Conservation (phyloP, 148 eudicot genomes). For the Cornus controversa region DNA sequence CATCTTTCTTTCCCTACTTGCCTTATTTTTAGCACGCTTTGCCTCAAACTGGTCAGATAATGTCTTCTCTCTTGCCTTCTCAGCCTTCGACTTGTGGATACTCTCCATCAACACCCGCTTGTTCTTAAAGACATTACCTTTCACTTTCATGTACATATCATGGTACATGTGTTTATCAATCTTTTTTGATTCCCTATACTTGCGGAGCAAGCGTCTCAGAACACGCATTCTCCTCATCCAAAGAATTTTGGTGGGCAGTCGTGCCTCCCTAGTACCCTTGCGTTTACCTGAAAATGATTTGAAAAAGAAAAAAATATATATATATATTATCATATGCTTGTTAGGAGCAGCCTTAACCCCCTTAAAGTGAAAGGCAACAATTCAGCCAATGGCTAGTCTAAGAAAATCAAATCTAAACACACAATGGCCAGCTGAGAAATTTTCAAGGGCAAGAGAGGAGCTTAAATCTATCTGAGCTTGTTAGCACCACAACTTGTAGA, state of each 20-base stretch:
- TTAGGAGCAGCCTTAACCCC: not conserved
- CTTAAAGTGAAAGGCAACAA: not conserved
- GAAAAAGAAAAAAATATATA: not conserved
- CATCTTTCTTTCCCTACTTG: constrained; percentile 62
- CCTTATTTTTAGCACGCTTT: constrained; percentile 70
- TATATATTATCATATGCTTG: not conserved
- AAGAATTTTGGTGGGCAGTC: constrained; percentile 51
- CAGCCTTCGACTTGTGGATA: constrained; percentile 64
- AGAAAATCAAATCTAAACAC: not conserved
- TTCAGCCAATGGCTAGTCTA: not conserved
- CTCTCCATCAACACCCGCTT: constrained; percentile 61
- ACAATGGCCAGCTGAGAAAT: no score
- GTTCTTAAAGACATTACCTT: constrained; percentile 67
- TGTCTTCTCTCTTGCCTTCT: constrained; percentile 68
- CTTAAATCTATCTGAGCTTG: no score
- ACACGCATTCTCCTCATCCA: constrained; percentile 77
- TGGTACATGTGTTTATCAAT: constrained; percentile 70
- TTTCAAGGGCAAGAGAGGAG: not conserved
- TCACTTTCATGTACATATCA: constrained; percentile 69
- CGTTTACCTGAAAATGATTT: constrained; percentile 38
- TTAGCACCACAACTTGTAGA: no score
- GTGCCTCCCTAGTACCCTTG: constrained; percentile 60
- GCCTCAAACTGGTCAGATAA: constrained; percentile 66
- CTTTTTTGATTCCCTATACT: constrained; percentile 54
- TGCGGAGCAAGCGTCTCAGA: constrained; percentile 54